phyloP scores from a whole-genome alignment of 257 asterid genomes.

The Solanum sitiens region DNA sequence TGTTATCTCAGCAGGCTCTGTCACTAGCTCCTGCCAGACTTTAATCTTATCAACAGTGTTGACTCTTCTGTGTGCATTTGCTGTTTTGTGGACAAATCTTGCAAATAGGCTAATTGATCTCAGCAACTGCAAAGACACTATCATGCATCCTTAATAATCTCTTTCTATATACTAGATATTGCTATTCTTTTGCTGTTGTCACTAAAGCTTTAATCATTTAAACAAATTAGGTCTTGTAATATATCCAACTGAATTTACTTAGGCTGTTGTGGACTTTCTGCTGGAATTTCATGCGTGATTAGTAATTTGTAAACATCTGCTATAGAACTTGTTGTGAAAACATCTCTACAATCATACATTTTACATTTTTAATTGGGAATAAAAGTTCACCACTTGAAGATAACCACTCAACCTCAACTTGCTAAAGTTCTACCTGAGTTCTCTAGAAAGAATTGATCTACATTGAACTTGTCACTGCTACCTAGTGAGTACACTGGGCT shows the following conservation, averaged over 20 bases:
- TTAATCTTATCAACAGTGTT: background rate
- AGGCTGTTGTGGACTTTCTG: background rate
- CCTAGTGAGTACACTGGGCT: background rate
- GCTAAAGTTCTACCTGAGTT: background rate
- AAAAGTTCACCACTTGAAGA: background rate
- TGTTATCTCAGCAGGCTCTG: background rate
- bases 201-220: background rate
- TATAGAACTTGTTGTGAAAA: background rate
- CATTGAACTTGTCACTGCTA: background rate
- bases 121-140: background rate
- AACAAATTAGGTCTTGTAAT: background rate
- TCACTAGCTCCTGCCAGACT: background rate
- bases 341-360: background rate
- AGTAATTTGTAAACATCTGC: background rate
- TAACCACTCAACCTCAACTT: background rate
- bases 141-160: background rate
- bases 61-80: background rate
- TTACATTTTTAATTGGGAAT: background rate
- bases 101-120: background rate
- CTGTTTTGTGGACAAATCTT: background rate
- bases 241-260: background rate
- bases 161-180: background rate
- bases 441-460: background rate
- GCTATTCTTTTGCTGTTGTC: background rate
- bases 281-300: background rate